phyloP scores from a whole-genome alignment of 78 protist species.

The Tieghemostelium lacteum region DNA sequence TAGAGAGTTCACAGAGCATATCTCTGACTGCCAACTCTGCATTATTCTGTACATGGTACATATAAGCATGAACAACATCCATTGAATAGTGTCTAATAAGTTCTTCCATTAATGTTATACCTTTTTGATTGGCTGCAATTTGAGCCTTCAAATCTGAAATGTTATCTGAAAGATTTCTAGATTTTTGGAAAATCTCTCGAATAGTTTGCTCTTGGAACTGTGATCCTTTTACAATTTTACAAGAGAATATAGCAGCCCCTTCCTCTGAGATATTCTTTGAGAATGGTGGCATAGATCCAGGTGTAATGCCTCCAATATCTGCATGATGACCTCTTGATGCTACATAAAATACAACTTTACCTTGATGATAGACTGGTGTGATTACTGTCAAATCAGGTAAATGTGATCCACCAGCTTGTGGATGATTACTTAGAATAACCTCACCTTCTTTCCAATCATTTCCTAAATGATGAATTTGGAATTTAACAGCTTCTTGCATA shows the following conservation, averaged over 20 bases:
- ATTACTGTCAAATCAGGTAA: conserved; percentile 98
- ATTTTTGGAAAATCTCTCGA: conserved; percentile 27
- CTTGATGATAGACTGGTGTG: conserved; percentile 90
- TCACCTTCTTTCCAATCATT: conserved; percentile 87
- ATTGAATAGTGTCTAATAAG: conserved; percentile 82
- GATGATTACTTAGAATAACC: conserved; percentile 94
- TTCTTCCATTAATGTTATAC: conserved; percentile 86
- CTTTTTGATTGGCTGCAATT: conserved; percentile 93
- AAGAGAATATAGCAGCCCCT: conserved; percentile 90
- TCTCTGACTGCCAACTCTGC: conserved; percentile 93
- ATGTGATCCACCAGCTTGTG: conserved; percentile 96
- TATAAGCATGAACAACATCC: conserved; percentile 93
- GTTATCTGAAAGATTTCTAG: conserved; percentile 86
- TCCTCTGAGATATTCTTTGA: conserved; percentile 88
- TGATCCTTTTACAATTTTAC: conserved; percentile 81
- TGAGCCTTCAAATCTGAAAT: conserved; percentile 93
- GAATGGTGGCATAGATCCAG: conserved; percentile 98
- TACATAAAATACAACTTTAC: conserved; percentile 91
- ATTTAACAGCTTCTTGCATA: conserved; percentile 94
- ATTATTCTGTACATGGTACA: conserved; percentile 90
- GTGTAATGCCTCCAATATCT: conserved; percentile 97
- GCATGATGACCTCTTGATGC: conserved; percentile 98
- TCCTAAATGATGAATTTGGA: conserved; percentile 61
- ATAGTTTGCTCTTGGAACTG: conserved; percentile 82
- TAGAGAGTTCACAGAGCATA: conserved; percentile 60